A percentile compares a stretch with the other conserved stretches of the same genome.
phyloP scores from a whole-genome alignment of 2,329 filamentous ascomycete species.

The Ophiostoma piceae region DNA sequence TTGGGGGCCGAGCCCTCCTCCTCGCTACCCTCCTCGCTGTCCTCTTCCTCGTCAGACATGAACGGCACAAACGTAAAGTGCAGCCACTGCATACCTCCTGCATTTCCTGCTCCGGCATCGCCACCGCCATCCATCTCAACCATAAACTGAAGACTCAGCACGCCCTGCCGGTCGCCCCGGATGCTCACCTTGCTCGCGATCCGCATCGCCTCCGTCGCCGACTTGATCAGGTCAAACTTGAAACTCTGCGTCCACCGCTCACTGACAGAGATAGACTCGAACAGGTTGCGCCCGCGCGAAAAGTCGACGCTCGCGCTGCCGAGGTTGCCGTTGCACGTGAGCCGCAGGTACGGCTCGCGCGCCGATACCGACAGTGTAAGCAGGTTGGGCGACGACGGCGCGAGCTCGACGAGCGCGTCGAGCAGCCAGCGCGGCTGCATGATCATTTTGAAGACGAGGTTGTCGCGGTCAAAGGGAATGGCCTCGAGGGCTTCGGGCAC shows the following conservation, averaged over 20 bases:
- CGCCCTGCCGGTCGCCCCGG: constrained; percentile 79
- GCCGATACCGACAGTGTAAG: constrained; percentile 65
- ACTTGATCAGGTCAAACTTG: constrained; percentile 80
- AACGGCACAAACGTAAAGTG: constrained; percentile 80
- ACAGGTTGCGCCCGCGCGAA: constrained; percentile 57
- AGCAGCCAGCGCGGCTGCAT: constrained; percentile 73
- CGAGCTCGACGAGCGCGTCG: constrained; percentile 65
- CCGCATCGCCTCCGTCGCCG: constrained; percentile 86
- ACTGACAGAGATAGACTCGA: constrained; percentile 68
- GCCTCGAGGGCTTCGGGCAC: constrained; percentile 67
- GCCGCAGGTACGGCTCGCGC: constrained; percentile 63
- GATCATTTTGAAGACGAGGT: constrained; percentile 85
- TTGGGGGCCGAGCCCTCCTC: neutral
- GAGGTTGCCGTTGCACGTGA: constrained; percentile 60
- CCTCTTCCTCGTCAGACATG: constrained; percentile 53
- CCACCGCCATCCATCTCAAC: constrained; percentile 63
- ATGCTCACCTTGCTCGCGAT: constrained; percentile 89
- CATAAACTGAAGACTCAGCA: constrained; percentile 94
- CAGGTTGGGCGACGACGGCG: constrained; percentile 64
- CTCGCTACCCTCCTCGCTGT: constrained; percentile 33
- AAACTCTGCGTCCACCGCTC: constrained; percentile 65
- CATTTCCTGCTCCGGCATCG: neutral
- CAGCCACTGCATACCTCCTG: constrained; percentile 62
- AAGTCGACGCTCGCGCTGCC: constrained; percentile 63
- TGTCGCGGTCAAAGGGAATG: constrained; percentile 80